A percentile compares a stretch with the other conserved stretches of the same genome.
Evolutionary conservation across 495 filamentous ascomycete species (phyloP).

Genomic region (Hypoxylon fuscum): DNA sequence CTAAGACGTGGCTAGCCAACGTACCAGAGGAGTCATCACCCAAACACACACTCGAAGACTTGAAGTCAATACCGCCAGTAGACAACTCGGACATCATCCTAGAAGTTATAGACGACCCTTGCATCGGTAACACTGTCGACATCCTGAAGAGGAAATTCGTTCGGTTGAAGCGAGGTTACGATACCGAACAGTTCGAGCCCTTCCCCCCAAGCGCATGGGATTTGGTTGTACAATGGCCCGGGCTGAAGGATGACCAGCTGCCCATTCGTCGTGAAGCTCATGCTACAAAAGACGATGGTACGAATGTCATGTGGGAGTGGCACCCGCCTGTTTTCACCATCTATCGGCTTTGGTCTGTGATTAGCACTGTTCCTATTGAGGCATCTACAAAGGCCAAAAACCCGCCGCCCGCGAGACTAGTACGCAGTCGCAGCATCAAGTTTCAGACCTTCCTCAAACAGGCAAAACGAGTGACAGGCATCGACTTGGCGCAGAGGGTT

Average conservation of each 20-base stretch:
- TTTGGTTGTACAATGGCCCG: constrained; percentile 82
- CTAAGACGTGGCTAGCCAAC: constrained; percentile 77
- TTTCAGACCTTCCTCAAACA: constrained; percentile 78
- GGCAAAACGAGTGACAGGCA: constrained; percentile 69
- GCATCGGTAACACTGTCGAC: constrained; percentile 45
- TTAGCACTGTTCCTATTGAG: constrained; percentile 62
- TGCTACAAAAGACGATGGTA: constrained; percentile 66
- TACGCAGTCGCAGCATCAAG: constrained; percentile 72
- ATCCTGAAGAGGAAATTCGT: constrained; percentile 65
- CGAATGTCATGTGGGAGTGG: constrained; percentile 82
- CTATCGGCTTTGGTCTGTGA: constrained; percentile 74
- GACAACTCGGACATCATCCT: constrained; percentile 81
- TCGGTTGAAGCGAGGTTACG: constrained; percentile 76
- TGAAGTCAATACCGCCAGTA: constrained; percentile 62
- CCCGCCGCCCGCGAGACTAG: constrained; percentile 64
- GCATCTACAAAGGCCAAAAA: constrained; percentile 66
- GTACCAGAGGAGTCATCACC: constrained; percentile 56
- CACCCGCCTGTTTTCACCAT: constrained; percentile 88
- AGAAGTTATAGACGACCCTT: constrained; percentile 56
- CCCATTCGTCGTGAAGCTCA: constrained; percentile 80
- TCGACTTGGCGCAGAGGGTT: constrained; percentile 76
- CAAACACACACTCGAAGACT: constrained; percentile 30
- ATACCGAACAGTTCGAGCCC: constrained; percentile 76
- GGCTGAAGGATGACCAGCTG: constrained; percentile 72
- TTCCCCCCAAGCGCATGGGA: constrained; percentile 84